Evolutionary conservation across 345 rosid genomes (phyloP), one percentile per base, ranked within the genome.

Genomic region (Kandelia obovata): DNA sequence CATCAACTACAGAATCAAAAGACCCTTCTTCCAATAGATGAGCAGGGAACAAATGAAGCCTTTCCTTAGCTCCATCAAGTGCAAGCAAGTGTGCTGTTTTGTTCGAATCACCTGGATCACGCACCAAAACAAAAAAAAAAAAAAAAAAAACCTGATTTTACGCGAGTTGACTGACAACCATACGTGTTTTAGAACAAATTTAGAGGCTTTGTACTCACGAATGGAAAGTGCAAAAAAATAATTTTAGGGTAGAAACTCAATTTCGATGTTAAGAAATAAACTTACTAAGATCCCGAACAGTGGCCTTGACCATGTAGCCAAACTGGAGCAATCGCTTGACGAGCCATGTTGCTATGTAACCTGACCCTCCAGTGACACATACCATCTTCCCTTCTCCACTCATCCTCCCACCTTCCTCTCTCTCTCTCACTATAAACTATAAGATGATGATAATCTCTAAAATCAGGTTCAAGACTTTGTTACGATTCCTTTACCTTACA

Each of bases 311-410:
- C 0, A 70, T 35, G 49, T 77, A 77, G 4, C 73, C 76, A 27
- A 25, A 31, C 1, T 35, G 69, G 5, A 77, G 73, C 55, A 77
- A 72, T 13, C 26, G 0, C 13, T 63, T 72, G 39, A 77, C 62
- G 4, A 72, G 46, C 80, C 73, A 72, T 1, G 77, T 58, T 26
- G 80, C 76, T 20, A 72, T 67, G 73, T 55, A 71, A 39, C 74
- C 74, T 0, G 74, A 55, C 4, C 15, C 74, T 37, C 74, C 74
- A 0, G 63, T 77, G 17, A 77, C 80, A 23, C 73, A 58, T 7
- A 58, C 73, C 16, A 27, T 53, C 43, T 64, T 77, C 20, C 57
- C 73, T 64, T 32, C 58, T n/a, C 69, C 69, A 55, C 64, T 64
- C 58, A 47, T 72, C 6, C 25, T 25, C 60, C 21, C 62, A 26